These are phyloP conservation scores for Candida chauliodis DNA, from an alignment of 805 yeast species.

Conservation along the genomic window DNA sequence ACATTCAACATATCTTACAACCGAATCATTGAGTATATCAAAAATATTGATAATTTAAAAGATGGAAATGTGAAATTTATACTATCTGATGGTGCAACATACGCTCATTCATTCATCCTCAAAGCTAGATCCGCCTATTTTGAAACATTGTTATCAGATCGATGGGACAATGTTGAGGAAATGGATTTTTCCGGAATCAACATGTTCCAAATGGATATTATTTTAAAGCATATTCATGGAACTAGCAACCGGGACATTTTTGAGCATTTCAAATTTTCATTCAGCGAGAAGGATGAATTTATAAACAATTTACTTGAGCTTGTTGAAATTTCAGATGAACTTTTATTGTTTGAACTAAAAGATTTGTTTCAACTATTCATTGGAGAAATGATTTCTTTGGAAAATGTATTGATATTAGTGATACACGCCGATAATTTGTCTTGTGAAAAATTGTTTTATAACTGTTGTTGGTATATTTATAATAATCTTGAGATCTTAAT, in stretches of 20 bases:
- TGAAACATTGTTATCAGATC: slow-evolving; percentile 48
- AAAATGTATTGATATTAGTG: slow-evolving; percentile 57
- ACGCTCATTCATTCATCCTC: slow-evolving; percentile 52
- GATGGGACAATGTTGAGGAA: slow-evolving; percentile 46
- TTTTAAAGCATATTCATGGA: slow-evolving; percentile 60
- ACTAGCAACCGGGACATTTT: slow-evolving; percentile 38
- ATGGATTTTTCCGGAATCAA: slow-evolving; percentile 45
- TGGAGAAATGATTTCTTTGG: slow-evolving; percentile 52
- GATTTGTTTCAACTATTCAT: slow-evolving; percentile 58
- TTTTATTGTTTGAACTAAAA: slow-evolving; percentile 57
- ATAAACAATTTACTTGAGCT: slow-evolving; percentile 55
- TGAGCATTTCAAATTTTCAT: slow-evolving; percentile 21
- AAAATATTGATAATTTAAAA: slow-evolving; percentile 5
- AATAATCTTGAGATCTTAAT: slow-evolving; percentile 62
- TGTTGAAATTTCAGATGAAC: slow-evolving; percentile 58
- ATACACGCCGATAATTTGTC: slow-evolving; percentile 49
- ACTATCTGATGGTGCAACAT: slow-evolving; percentile 45
- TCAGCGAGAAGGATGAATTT: slow-evolving; percentile 36
- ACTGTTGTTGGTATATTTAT: slow-evolving; percentile 66
- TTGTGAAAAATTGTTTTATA: slow-evolving; percentile 53
- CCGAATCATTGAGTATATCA: slow-evolving; percentile 1
- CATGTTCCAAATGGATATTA: slow-evolving; percentile 40
- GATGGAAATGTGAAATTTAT: slow-evolving; percentile 43
- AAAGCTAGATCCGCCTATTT: slow-evolving; percentile 59
- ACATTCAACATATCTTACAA: slow-evolving; percentile 6